These are phyloP conservation scores for Aspergillus brasiliensis DNA, from an alignment of 2,329 filamentous ascomycete genomes.

Conservation along the genomic window DNA sequence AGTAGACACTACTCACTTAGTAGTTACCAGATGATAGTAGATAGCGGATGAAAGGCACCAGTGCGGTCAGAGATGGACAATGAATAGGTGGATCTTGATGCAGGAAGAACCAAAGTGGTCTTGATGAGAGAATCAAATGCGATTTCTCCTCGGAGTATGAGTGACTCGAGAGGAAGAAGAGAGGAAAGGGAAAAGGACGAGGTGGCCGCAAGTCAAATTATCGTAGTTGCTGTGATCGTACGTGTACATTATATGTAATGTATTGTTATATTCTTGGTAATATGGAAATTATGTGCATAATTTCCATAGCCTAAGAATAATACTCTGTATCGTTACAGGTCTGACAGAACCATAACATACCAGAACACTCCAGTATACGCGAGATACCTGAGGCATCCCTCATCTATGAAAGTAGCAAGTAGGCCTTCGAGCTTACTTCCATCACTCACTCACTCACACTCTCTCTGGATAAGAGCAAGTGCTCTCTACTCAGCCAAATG, in stretches of 20 bases:
- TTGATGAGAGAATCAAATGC: background rate
- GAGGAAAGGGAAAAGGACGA: background rate
- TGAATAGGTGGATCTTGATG: constrained; percentile 1
- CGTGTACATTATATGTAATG: background rate
- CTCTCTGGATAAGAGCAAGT: background rate
- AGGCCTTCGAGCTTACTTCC: background rate
- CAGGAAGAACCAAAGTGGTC: background rate
- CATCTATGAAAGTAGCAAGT: background rate
- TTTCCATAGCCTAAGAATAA: background rate
- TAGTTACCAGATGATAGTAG: background rate
- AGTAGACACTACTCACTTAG: background rate
- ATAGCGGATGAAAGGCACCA: background rate
- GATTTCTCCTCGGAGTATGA: background rate
- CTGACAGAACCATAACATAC: background rate
- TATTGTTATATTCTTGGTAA: background rate
- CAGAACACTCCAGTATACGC: background rate
- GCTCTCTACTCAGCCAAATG: background rate
- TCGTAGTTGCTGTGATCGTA: background rate
- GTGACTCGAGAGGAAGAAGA: background rate
- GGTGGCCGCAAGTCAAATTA: background rate
- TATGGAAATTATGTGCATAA: too few species aligned
- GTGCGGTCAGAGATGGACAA: background rate
- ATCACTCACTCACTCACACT: background rate
- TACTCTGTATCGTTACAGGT: background rate
- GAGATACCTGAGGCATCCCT: background rate